Percentiles rank a stretch among this genome's conserved stretches.
phyloP scores from a whole-genome alignment of 768 basidiomycete species.

The Boletus huronensis region DNA sequence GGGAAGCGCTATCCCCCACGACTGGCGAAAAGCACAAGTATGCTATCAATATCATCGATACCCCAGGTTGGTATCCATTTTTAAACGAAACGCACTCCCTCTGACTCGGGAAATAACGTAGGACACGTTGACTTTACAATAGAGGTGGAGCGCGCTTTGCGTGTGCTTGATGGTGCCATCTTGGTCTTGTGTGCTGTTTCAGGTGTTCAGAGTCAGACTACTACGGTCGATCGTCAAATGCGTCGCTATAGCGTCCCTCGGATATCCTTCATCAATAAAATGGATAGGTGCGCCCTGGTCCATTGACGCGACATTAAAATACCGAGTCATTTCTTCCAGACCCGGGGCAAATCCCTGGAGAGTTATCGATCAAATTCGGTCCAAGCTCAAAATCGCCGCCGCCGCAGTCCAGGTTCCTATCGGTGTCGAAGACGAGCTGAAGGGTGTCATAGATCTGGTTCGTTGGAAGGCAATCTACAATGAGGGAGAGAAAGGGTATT shows the following conservation, averaged over 20 bases:
- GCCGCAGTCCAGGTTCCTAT: conserved; percentile 97
- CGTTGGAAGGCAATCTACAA: conserved; percentile 95
- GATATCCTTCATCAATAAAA: conserved; percentile 97
- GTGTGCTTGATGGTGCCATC: conserved; percentile 95
- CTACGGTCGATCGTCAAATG: conserved; percentile 99
- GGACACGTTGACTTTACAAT: conserved; percentile 99
- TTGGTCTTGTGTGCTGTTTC: conserved; percentile 96
- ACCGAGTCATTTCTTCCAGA: conserved; percentile 36
- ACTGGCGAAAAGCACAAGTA: conserved; percentile 74
- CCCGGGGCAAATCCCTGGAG: conserved; percentile 98
- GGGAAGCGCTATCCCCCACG: conserved; percentile 67
- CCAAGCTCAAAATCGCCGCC: conserved; percentile 87
- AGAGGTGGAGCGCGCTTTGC: conserved; percentile 94
- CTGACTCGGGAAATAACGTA: conserved; percentile 28
- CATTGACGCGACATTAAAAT: background rate
- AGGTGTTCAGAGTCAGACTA: conserved; percentile 97
- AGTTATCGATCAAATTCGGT: conserved; percentile 86
- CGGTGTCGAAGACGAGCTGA: conserved; percentile 80
- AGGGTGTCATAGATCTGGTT: conserved; percentile 91
- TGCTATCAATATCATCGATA: conserved; percentile 97
- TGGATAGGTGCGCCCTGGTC: conserved; percentile 68
- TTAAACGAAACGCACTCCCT: background rate
- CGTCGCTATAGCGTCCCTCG: conserved; percentile 93
- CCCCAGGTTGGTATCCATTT: conserved; percentile 59
- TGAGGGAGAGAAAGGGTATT: conserved; percentile 89